Conservation (phyloP, 1,284 basidiomycete genomes). For the Puccinia triticina region DNA sequence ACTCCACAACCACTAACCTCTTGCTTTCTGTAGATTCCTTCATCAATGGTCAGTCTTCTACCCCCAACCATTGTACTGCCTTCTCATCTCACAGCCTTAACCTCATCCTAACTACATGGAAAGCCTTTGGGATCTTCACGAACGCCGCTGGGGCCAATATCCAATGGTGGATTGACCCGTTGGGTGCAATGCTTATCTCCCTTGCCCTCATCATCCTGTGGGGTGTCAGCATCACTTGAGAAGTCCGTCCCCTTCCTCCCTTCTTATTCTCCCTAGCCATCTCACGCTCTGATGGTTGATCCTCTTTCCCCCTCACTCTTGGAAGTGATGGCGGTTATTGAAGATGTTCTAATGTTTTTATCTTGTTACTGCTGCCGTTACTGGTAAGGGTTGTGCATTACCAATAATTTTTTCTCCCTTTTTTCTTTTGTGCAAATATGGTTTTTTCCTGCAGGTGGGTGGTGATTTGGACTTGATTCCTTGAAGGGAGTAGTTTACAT, state of each 20-base stretch:
- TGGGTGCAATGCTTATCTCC: slow-evolving; percentile 69
- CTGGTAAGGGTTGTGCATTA: too few species aligned
- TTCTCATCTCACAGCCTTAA: neutral
- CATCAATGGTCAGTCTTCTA: too few species aligned
- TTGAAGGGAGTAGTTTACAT: slow-evolving; percentile 88
- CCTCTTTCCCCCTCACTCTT: neutral
- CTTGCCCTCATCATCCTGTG: slow-evolving; percentile 79
- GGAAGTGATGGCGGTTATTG: slow-evolving; percentile 82
- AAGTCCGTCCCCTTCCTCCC: slow-evolving; percentile 6
- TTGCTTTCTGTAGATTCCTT: too few species aligned
- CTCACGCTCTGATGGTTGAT: too few species aligned
- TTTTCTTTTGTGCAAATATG: too few species aligned
- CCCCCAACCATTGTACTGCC: too few species aligned
- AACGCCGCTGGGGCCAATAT: slow-evolving; percentile 78
- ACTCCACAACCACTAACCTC: too few species aligned
- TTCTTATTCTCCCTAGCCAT: neutral
- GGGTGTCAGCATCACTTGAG: slow-evolving; percentile 60
- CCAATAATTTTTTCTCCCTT: too few species aligned
- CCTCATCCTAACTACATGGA: neutral
- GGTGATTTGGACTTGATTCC: too few species aligned
- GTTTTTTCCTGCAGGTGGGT: too few species aligned
- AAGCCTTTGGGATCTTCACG: slow-evolving; percentile 43
- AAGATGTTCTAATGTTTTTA: slow-evolving; percentile 82
- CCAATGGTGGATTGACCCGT: slow-evolving; percentile 68
- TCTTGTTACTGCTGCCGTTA: too few species aligned